Base-by-base conservation (phyloP, 805 yeast species). In the Spathaspora hagerdaliae region DNA sequence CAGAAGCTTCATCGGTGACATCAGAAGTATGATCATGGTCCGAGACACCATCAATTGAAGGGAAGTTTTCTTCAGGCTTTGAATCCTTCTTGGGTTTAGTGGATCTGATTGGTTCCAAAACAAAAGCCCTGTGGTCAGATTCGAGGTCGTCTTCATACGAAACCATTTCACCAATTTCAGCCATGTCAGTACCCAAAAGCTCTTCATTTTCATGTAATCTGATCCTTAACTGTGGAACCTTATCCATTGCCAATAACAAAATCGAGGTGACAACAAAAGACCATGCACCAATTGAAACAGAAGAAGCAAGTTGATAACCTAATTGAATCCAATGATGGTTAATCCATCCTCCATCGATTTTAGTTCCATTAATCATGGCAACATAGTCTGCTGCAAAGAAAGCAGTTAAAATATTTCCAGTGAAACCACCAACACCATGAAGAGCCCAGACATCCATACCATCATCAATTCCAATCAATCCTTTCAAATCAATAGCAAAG, bases 391-490 rank as follows among this genome's bases (percentile, higher is more conserved):
- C 88, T 27, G 98, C 96, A 64, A 92, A 92, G 52, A 92, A 74
- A 61, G 96, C 98, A 24, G 97, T 92, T 65, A 90, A 64, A 19
- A 85, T 71, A 27, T 88, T 81, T 43, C 98, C 98, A 52, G 78
- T 71, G 57, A 85, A 78, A 44, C 97, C 97, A 65, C 97, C 98
- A 51, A 91, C 83, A 57, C 96, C 97, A 67, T 92, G 97, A 44
- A 91, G 72, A 31, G 97, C 87, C 70, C 87, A 92, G 41, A 90
- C 96, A 65, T 91, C 97, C 75, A 91, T 77, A 71, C 97, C 96
- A 64, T 92, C 98, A 65, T 92, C 98, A 52, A 92, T 85, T 46
- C 77, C 78, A 51, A 92, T 62, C 48, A 79, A 44, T 54, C 74
- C 69, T 73, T 91, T 90, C 56, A 89, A 64, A 66, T 87, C 95